phyloP scores from a whole-genome alignment of 1,284 basidiomycete species.

The Leccinum variabile region DNA sequence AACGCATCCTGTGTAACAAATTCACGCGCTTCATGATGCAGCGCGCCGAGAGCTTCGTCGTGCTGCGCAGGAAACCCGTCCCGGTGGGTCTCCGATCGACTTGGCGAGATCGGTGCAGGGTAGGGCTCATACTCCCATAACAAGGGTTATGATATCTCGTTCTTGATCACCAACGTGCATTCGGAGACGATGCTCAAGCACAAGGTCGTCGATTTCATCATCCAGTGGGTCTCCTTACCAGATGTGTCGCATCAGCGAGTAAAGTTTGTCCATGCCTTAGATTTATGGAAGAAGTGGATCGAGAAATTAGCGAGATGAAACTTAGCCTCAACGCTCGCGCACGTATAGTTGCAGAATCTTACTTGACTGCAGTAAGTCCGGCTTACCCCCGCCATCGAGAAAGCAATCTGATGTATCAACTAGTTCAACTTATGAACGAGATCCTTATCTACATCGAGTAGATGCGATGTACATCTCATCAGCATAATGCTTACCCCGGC shows the following conservation, averaged over 20 bases:
- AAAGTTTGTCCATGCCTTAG: constrained; percentile 37
- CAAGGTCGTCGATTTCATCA: constrained; percentile 99
- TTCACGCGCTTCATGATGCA: constrained; percentile 99
- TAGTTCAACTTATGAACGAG: constrained; percentile 28
- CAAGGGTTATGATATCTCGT: constrained; percentile 97
- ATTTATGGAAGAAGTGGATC: constrained; percentile 98
- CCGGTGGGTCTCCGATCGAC: constrained; percentile 51
- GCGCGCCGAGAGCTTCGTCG: constrained; percentile 95
- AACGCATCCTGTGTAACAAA: constrained; percentile 95
- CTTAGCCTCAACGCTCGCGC: constrained; percentile 93
- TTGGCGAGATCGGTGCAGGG: background rate
- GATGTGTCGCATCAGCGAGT: background rate
- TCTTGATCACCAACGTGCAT: constrained; percentile 97
- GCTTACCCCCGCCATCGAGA: background rate
- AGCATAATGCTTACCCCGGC: constrained; percentile 9
- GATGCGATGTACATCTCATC: constrained; percentile 21
- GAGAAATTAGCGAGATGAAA: constrained; percentile 90
- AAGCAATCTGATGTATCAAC: constrained; percentile 7
- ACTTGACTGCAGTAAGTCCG: constrained; percentile 67
- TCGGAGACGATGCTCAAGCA: constrained; percentile 98
- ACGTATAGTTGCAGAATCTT: constrained; percentile 94
- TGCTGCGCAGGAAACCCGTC: constrained; percentile 92
- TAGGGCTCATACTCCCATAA: constrained; percentile 7
- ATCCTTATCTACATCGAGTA: constrained; percentile 21
- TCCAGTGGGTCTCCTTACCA: constrained; percentile 63